Evolutionary conservation across 345 rosid genomes (phyloP).

Genomic region (Psidium guajava): DNA sequence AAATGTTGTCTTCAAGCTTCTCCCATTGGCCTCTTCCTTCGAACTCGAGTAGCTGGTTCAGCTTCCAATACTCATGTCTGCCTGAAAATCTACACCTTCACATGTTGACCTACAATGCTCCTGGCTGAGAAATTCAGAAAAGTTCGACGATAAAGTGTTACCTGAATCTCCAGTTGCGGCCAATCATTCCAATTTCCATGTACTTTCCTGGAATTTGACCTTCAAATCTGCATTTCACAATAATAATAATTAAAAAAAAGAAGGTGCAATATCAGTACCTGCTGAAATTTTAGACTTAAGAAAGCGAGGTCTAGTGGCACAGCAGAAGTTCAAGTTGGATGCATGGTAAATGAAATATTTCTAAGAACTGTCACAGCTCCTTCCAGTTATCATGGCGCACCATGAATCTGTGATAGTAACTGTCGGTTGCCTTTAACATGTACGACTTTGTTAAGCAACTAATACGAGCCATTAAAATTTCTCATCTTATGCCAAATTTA

Average conservation of each 20-base stretch:
- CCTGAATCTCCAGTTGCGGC: slow-evolving; percentile 65
- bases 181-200: slow-evolving; percentile 72
- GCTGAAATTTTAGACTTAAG: neutral
- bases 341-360: neutral
- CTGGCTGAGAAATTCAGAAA: neutral
- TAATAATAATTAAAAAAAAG: neutral
- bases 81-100: neutral
- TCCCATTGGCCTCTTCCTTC: neutral
- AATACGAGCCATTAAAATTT: neutral
- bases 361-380: neutral
- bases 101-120: neutral
- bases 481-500: neutral
- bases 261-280: neutral
- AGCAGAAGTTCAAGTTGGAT: neutral
- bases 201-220: slow-evolving; percentile 75
- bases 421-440: neutral
- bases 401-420: neutral
- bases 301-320: neutral
- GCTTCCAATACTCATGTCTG: neutral
- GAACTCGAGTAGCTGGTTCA: neutral
- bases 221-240: slow-evolving; percentile 46
- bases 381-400: neutral
- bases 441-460: neutral
- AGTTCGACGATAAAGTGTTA: neutral
- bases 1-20: neutral